These are phyloP conservation scores for Myxozyma kluyveri DNA, from an alignment of 805 yeast genomes.

Conservation along the genomic window DNA sequence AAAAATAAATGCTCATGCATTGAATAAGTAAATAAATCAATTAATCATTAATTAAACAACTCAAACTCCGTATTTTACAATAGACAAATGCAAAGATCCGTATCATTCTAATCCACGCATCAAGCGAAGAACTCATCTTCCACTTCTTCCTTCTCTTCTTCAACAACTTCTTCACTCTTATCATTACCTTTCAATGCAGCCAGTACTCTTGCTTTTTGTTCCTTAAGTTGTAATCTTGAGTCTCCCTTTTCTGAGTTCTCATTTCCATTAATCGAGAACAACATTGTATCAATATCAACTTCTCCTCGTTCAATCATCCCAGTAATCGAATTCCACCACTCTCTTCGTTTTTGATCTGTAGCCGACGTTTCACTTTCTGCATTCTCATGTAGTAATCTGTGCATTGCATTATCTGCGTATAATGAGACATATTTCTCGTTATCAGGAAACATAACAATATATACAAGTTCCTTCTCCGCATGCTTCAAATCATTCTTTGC, in stretches of 20 bases:
- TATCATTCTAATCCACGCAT: too few relatives aligned
- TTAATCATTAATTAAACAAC: too few relatives aligned
- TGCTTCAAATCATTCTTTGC: neutral
- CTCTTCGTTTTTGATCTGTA: conserved; percentile 13
- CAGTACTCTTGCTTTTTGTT: neutral
- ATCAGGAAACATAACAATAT: conserved; percentile 29
- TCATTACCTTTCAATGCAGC: neutral
- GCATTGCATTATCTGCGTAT: conserved; percentile 25
- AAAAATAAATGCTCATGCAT: too few relatives aligned
- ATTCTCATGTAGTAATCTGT: neutral
- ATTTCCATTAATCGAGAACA: conserved; percentile 20
- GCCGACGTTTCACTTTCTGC: conserved; percentile 6
- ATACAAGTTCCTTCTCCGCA: conserved; percentile 28
- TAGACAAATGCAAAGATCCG: too few relatives aligned
- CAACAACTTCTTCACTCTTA: conserved; percentile 1
- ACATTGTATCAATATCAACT: conserved; percentile 14
- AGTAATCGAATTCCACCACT: conserved; percentile 16
- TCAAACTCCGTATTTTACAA: too few relatives aligned
- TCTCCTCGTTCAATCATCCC: conserved; percentile 12
- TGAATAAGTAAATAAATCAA: too few relatives aligned
- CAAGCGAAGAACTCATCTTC: conserved; percentile 25
- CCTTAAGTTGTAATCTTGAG: neutral
- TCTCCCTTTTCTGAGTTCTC: neutral
- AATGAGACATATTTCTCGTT: conserved; percentile 29
- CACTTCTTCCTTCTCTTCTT: conserved; percentile 1